Evolutionary conservation across 108 stramenopile genomes (phyloP).

Genomic region (Cyclostephanos invisitatus): DNA sequence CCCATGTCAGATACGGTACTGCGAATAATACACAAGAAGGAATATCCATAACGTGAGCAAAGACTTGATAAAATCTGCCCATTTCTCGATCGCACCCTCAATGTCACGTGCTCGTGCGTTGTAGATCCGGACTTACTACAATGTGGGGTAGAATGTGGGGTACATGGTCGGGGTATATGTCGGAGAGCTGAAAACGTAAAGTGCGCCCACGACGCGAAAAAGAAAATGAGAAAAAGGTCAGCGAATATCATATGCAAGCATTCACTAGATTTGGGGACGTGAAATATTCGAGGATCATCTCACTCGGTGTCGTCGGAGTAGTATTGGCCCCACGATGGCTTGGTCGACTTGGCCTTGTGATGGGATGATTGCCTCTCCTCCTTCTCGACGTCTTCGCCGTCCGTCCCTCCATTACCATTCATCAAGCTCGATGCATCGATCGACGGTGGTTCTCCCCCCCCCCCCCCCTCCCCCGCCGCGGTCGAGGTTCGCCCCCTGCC

Average conservation of each 20-base stretch:
- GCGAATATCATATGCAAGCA: neutral
- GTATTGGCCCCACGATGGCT: neutral
- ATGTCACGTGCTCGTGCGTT: neutral
- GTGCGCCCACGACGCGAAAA: neutral
- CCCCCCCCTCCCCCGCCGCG: too few relatives aligned
- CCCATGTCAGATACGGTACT: neutral
- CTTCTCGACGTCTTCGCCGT: neutral
- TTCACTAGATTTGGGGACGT: neutral
- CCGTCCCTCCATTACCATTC: neutral
- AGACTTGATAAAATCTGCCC: neutral
- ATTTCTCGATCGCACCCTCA: neutral
- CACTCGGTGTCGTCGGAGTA: neutral
- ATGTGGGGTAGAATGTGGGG: neutral
- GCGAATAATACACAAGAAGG: neutral
- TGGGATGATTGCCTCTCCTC: neutral
- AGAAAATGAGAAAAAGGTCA: neutral
- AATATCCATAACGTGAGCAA: neutral
- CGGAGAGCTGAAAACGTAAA: neutral
- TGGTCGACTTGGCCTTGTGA: neutral
- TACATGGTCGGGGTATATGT: neutral
- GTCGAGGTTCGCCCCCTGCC: neutral
- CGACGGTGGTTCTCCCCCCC: neutral
- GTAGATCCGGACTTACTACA: neutral
- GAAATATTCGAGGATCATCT: neutral
- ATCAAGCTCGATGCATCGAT: neutral